These are phyloP conservation scores for Wallacemonas rigidus DNA, from an alignment of 208 protist species.

Conservation along the genomic window DNA sequence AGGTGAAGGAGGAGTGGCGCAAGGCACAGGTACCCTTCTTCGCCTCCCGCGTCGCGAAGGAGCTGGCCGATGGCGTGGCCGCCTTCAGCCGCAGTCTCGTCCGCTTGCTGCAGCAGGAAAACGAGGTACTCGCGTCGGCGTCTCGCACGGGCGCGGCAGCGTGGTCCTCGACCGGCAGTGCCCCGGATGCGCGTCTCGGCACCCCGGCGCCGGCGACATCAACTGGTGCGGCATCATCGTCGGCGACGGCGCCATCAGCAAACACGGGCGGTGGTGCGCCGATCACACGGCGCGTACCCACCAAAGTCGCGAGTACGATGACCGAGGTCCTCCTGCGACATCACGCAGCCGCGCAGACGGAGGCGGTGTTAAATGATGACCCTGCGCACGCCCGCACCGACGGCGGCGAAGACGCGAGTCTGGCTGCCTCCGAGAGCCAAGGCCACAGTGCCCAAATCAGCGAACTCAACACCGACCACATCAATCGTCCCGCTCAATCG, in stretches of 20 bases:
- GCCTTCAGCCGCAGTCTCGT: conserved; percentile 41
- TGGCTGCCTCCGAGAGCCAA: no score
- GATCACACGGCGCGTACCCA: background rate
- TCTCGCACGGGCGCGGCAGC: conserved; percentile 7
- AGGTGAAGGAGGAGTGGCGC: conserved; percentile 65
- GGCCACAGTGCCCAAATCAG: no score
- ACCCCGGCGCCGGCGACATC: background rate
- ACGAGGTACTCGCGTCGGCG: conserved; percentile 20
- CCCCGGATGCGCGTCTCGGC: background rate
- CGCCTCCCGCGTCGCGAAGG: conserved; percentile 25
- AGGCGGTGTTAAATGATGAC: background rate
- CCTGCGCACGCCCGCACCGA: background rate
- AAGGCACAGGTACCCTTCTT: conserved; percentile 52
- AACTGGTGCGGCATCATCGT: no score
- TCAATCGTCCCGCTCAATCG: background rate
- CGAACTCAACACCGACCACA: no score
- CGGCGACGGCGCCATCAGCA: background rate
- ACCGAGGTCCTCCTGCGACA: background rate
- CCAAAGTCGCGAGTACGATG: conserved; percentile 5
- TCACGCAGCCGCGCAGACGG: conserved; percentile 6
- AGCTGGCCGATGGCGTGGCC: conserved; percentile 31
- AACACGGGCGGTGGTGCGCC: background rate
- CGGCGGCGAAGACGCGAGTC: no score
- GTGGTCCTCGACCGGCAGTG: conserved; percentile 1
- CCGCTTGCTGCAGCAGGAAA: conserved; percentile 45